Conservation (phyloP, 108 stramenopile genomes). For the Bacterosira constricta region DNA sequence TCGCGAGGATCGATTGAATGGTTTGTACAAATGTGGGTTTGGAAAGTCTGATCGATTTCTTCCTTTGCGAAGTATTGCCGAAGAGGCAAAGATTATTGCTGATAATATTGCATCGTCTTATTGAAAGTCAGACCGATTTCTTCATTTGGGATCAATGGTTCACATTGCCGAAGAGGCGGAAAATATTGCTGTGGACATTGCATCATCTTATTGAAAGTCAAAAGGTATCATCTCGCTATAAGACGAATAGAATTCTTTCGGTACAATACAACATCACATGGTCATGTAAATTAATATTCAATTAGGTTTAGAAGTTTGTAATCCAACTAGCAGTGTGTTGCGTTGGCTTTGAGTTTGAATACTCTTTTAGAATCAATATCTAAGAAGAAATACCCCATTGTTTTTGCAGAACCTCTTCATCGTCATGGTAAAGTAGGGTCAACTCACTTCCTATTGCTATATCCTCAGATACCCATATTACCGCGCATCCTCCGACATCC, state of each 20-base stretch:
- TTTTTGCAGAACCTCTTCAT: neutral
- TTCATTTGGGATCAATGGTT: too few species aligned
- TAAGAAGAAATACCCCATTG: neutral
- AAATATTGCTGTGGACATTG: too few species aligned
- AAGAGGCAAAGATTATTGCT: constrained; percentile 40
- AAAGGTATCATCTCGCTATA: too few species aligned
- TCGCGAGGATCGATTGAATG: constrained; percentile 56
- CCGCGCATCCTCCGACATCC: neutral
- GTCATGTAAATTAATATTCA: too few species aligned
- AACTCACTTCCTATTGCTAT: neutral
- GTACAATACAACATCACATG: too few species aligned
- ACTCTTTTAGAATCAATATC: too few species aligned
- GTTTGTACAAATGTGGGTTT: constrained; percentile 55
- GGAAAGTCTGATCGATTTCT: constrained; percentile 52
- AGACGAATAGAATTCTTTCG: too few species aligned
- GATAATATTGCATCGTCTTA: constrained; percentile 3
- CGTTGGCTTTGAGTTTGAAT: too few species aligned
- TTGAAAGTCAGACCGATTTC: neutral
- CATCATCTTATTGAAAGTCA: too few species aligned
- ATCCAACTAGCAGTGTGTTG: too few species aligned
- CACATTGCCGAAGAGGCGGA: too few species aligned
- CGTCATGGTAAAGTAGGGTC: neutral
- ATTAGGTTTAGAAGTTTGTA: too few species aligned
- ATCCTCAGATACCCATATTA: neutral
- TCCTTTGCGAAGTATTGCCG: constrained; percentile 51